These are phyloP conservation scores for Biscogniauxia sp. DNA, from an alignment of 2,329 filamentous ascomycete genomes.

Conservation along the genomic window DNA sequence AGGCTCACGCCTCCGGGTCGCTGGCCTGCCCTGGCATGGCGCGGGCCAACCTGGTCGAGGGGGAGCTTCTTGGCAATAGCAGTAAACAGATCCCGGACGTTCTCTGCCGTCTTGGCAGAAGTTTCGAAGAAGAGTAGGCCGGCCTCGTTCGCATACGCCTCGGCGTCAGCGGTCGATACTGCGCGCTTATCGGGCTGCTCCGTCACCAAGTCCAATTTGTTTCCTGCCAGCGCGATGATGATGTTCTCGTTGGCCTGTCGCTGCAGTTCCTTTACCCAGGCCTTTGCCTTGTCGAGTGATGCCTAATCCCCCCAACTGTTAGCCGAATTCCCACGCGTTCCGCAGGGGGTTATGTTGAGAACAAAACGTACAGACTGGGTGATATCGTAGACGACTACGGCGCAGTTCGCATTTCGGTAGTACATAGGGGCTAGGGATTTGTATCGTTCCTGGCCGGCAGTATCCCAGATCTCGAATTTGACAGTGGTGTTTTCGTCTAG, in stretches of 20 bases:
- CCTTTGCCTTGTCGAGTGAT: constrained; percentile 97
- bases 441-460: constrained; percentile 96
- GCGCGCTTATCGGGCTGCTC: constrained; percentile 96
- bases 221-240: constrained; percentile 95
- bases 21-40: constrained; percentile 70
- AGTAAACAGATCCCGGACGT: constrained; percentile 93
- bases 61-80: constrained; percentile 97
- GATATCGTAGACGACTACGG: constrained; percentile 98
- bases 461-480: constrained; percentile 99
- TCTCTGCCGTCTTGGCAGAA: constrained; percentile 94
- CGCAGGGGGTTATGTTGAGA: constrained; percentile 3
- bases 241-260: constrained; percentile 99
- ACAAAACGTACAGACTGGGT: constrained; percentile 81
- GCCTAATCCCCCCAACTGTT: constrained; percentile 53
- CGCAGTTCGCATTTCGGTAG: constrained; percentile 98
- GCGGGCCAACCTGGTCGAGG: constrained; percentile 90
- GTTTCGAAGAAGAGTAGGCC: constrained; percentile 98
- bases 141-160: constrained; percentile 91
- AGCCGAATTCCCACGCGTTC: constrained; percentile 15
- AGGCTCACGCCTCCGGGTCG: constrained; percentile 56
- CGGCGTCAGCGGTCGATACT: constrained; percentile 82
- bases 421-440: constrained; percentile 99
- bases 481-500: constrained; percentile 97
- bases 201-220: constrained; percentile 94
- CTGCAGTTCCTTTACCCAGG: constrained; percentile 98